Evolutionary conservation across 352 stramenopile species (phyloP), one percentile per base, ranked within the genome.

Genomic region (Globisporangium echinulatum): DNA sequence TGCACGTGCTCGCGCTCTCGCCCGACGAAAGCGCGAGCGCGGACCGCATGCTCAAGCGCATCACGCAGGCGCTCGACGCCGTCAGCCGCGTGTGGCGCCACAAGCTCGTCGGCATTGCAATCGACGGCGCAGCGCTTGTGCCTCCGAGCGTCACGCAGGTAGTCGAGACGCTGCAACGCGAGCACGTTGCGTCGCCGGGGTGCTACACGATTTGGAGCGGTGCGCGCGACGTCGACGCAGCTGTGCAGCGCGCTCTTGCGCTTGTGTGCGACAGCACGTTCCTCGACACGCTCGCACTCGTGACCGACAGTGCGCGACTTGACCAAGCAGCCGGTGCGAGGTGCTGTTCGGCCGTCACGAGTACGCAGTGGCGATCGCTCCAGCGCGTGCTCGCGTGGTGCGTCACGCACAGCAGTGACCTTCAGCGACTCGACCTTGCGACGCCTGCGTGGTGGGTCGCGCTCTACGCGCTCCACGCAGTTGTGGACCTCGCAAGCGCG

Each of bases 81-180:
- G 57, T 62, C 8, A 51, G 49, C 8, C 9, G 8, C 14, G 33
- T 38, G 11, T 62, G 57, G 57, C 49, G 40, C 13, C 14, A 38
- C 9, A 62, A 62, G 49, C 49, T 62, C 40, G 40, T 62, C 3
- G 57, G 57, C 39, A 52, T 62, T 49, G 57, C 57, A 9, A 38
- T 42, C 49, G 57, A 62, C 49, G 49, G 40, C 39, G 46, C 49
- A 11, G 56, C 38, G 37, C 25, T 39, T 38, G 43, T 40, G 17
- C 7, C 38, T n/a, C 38, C 14, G 15, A 8, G 17, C 11, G 47
- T 52, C n/a, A 42, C 49, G 39, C 11, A 10, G 5, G 38, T 56
- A 11, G 14, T 56, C 38, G 40, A 37, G 9, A 17, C 33, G 17
- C 49, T 62, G 19, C 57, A 62, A 40, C 49, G 49, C 10, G 37